Percentiles rank a stretch among this genome's conserved stretches.
phyloP scores from a whole-genome alignment of 306 rosid species.

The Vachellia pachyceras region DNA sequence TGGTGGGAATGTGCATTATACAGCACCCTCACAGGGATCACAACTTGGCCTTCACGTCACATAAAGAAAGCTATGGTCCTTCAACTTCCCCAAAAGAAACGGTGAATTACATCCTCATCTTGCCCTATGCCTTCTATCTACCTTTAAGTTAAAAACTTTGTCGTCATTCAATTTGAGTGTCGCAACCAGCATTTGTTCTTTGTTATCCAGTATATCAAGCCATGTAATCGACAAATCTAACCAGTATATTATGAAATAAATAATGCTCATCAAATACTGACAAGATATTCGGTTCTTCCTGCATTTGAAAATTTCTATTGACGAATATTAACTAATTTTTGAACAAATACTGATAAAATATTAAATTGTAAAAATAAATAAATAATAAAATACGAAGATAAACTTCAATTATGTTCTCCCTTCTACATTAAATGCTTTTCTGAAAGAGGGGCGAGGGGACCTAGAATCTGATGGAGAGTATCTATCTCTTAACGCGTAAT shows the following conservation, averaged over 20 bases:
- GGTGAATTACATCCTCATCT: slow-evolving; percentile 33
- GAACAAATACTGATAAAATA: background rate
- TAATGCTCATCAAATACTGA: background rate
- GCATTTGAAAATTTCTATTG: background rate
- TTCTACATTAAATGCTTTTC: slow-evolving; percentile 22
- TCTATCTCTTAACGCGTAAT: background rate
- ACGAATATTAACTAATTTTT: background rate
- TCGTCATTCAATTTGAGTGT: slow-evolving; percentile 31
- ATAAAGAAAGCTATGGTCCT: slow-evolving; percentile 40
- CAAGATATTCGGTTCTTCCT: background rate
- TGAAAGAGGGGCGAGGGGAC: slow-evolving; percentile 18
- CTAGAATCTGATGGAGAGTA: background rate
- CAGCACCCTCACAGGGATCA: slow-evolving; percentile 31
- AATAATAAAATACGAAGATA: background rate
- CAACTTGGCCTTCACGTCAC: background rate
- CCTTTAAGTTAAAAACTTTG: slow-evolving; percentile 21
- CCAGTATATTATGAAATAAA: background rate
- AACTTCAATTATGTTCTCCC: background rate
- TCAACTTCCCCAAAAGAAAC: slow-evolving; percentile 10
- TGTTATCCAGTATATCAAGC: slow-evolving; percentile 16
- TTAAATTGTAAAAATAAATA: background rate
- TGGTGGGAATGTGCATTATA: slow-evolving; percentile 18
- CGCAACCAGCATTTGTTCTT: background rate
- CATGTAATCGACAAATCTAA: no score
- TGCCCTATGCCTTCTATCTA: slow-evolving; percentile 7